Evolutionary conservation across 78 protist species (phyloP), one percentile per base, ranked within the genome.

Genomic region (Monosiga brevicollis): DNA sequence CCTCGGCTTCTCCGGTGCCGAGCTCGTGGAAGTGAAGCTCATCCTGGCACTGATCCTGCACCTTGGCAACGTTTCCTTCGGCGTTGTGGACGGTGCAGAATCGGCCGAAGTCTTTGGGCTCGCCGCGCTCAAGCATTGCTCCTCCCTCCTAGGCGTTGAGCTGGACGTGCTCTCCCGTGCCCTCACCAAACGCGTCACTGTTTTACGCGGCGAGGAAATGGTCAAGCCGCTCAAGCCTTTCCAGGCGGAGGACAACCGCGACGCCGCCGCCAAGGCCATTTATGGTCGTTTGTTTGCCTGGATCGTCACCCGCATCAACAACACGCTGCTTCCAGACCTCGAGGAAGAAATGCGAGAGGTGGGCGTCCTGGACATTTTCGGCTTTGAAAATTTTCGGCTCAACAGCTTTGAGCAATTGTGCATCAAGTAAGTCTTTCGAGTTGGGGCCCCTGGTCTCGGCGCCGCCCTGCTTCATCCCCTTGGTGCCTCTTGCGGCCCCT

Each of bases 221-320:
- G 9, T 3, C 41, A 22, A 0, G 81, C 81, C 36, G 40, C 72
- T n/a, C 35, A 55, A 2, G 42, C 88, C 74, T 10, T 83, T 84
- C 32, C 88, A 86, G 83, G 93, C 90, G 15, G 40, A 43, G n/a
- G 72, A 81, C 77, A 70, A 88, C 0, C 84, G 96, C 15, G 95
- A 96, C 74, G 97, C 97, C 26, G 87, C 95, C 10, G 95, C 95
- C 79, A 95, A 96, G 85, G 85, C 92, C 35, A n/a, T 93, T 42
- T 96, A 95, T 87, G 86, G 84, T 22, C 87, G 88, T 37, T 42
- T 96, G n/a, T 96, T 96, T 74, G 89, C 90, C 78, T 88, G 85
- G 90, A 76, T 96, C 25, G 97, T 96, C 49, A 76, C 55, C 75
- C 70, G 70, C 62, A 89, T 93, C 81, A 93, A 93, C 83, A 35